Base-by-base conservation (phyloP, 306 rosid species). In the Parietaria judaica region DNA sequence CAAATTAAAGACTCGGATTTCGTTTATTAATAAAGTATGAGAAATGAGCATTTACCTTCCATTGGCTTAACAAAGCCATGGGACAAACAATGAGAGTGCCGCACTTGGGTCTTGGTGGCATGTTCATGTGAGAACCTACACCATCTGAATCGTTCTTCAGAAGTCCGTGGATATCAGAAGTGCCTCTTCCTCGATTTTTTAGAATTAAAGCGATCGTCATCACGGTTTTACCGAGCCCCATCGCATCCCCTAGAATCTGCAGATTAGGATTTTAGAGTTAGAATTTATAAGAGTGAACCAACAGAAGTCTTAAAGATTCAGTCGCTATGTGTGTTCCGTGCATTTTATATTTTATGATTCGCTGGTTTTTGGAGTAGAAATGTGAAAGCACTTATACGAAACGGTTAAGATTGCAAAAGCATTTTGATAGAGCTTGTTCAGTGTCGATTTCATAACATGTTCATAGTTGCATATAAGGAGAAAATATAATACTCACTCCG, bases 161-260 rank as follows among this genome's bases (percentile, higher is more conserved):
- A 5, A 3, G 49, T 52, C 66, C 66, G 15, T 31, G 56, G 17
- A 62, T 65, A 58, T 71, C 76, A 51, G 77, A 63, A 52, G 73
- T 66, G 13, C 65, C 72, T 67, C 73, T 74, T 50, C 81, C 79
- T 56, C 61, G 78, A 56, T 75, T 80, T 56, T 83, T 68, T 56
- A 86, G 95, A 63, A 86, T 82, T 70, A 90, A 71, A 55, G 88
- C 81, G 70, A 90, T 86, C 58, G 95, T 82, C 97, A 90, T 90
- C 60, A 90, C 97, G 31, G 97, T 86, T 80, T 90, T 90, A 49
- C 97, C 97, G 61, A 90, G 97, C 61, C 97, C 97, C 97, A 90
- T 90, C 14, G 95, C 95, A 79, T 90, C 97, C 6, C 88, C 97
- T 44, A 90, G 83, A 59, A 84, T 80, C 97, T 90, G 41, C 39